Percentiles rank a stretch among this genome's conserved stretches.
These are phyloP conservation scores for Arthrinium puccinioides DNA, from an alignment of 2,329 filamentous ascomycete species.

Conservation along the genomic window DNA sequence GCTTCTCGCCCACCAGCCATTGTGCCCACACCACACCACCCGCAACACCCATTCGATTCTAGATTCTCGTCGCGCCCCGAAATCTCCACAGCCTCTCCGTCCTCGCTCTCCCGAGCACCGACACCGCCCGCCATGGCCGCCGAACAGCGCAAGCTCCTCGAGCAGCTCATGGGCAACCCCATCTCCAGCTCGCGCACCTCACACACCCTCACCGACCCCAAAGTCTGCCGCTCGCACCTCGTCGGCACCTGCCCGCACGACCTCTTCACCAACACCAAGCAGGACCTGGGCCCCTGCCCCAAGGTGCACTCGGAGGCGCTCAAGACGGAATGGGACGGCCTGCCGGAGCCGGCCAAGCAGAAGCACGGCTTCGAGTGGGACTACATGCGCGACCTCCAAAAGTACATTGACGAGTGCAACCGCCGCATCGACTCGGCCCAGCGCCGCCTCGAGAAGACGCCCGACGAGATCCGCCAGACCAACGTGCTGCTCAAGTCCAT, in stretches of 20 bases:
- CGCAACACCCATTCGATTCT: too few relatives aligned
- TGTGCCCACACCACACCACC: too few relatives aligned
- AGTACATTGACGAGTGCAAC: constrained; percentile 96
- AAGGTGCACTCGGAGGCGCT: constrained; percentile 84
- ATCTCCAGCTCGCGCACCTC: constrained; percentile 61
- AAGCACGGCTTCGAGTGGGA: constrained; percentile 91
- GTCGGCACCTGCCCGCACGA: constrained; percentile 94
- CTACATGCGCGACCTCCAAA: constrained; percentile 91
- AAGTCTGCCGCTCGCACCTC: constrained; percentile 91
- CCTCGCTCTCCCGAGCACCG: constrained; percentile 1
- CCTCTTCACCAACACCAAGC: constrained; percentile 98
- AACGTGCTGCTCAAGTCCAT: constrained; percentile 85
- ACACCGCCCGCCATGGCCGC: constrained; percentile 63
- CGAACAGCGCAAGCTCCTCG: constrained; percentile 94
- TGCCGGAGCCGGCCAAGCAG: constrained; percentile 63
- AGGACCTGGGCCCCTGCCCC: constrained; percentile 85
- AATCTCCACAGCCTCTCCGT: not conserved
- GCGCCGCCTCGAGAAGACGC: constrained; percentile 88
- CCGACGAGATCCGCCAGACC: constrained; percentile 93
- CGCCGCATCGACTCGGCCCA: constrained; percentile 86
- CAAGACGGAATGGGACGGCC: constrained; percentile 79
- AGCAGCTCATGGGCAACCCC: constrained; percentile 85
- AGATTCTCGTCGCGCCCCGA: not conserved
- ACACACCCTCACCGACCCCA: constrained; percentile 82
- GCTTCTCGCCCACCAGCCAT: too few relatives aligned